Base-by-base conservation (phyloP, 2,329 filamentous ascomycete genomes). In the Fusarium sp. region DNA sequence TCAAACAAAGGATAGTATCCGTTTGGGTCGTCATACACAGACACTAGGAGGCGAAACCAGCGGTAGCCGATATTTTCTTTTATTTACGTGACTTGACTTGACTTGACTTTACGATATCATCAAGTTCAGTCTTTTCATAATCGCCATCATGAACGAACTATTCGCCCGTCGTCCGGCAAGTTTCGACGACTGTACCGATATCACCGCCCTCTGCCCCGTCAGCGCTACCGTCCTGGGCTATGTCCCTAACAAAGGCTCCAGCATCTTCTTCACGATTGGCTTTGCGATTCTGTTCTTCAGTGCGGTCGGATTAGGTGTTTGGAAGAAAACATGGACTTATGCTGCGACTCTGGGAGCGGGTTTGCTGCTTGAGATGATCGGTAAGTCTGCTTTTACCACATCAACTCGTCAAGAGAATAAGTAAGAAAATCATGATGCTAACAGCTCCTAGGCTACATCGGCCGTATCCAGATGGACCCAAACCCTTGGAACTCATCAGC, bases 261-360 rank as follows among this genome's bases (percentile, higher is more conserved):
- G 88, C 75, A 79, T 83, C 69, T 85, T 89, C 73, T 86, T 87
- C 74, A 78, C 83, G 42, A 77, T 82, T 52, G 81, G 79, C 20
- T 90, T 88, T 62, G 85, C 79, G 9, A 39, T 85, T 4, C 79
- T 81, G 9, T 72, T 81, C 10, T 45, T 87, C 28, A 78, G 75
- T 11, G 80, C 86, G 26, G 46, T 85, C 18, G 74, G 70, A 38
- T 66, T 84, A 11, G 86, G 86, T 7, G 70, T 85, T 15, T 81
- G 82, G 78, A 84, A 85, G 72, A 82, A 80, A 72, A 89, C 86
- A 13, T 90, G 86, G 85, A 83, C 84, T 1, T 90, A 85, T 69
- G 85, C 81, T 73, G 74, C 73, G 4, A 84, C 86, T 18, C 76
- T 89, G 9, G 77, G 81, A 1, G 78, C 82, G 4, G 88, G 87